Conservation (phyloP, 2,329 filamentous ascomycete species). For the Gyromitra esculenta region DNA sequence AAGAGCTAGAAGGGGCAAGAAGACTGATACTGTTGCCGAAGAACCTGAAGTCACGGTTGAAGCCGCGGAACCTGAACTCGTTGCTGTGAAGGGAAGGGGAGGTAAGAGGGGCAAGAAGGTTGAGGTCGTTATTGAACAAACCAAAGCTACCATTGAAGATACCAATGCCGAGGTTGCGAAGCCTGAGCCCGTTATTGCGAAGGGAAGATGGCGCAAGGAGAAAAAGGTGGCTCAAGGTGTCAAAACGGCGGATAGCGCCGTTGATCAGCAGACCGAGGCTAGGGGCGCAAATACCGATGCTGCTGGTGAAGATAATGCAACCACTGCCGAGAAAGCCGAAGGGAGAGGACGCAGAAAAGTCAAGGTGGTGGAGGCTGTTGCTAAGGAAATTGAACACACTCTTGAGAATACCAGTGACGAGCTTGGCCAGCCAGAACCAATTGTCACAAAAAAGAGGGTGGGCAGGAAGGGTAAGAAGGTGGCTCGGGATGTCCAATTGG, state of each 20-base stretch:
- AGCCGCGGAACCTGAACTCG: neutral
- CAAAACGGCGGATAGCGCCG: neutral
- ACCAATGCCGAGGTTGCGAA: neutral
- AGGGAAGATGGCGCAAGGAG: conserved; percentile 1
- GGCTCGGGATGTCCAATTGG: neutral
- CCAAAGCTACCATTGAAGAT: neutral
- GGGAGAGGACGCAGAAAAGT: neutral
- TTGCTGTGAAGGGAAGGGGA: conserved; percentile 8
- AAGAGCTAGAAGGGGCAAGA: neutral
- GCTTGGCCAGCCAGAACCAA: neutral
- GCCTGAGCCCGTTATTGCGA: neutral
- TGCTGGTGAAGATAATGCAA: neutral
- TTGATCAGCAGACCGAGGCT: neutral
- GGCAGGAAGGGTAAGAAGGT: conserved; percentile 2
- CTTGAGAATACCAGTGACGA: conserved; percentile 1
- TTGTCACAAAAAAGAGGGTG: neutral
- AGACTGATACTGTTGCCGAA: neutral
- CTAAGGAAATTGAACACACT: neutral
- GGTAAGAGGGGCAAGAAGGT: conserved; percentile 13
- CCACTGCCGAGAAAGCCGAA: neutral
- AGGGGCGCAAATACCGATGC: neutral
- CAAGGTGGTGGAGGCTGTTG: neutral
- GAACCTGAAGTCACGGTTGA: neutral
- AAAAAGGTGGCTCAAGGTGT: conserved; percentile 11
- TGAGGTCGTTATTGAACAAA: neutral